Evolutionary conservation across 2,329 filamentous ascomycete species (phyloP).

Genomic region (Zasmidium citrigriseum): DNA sequence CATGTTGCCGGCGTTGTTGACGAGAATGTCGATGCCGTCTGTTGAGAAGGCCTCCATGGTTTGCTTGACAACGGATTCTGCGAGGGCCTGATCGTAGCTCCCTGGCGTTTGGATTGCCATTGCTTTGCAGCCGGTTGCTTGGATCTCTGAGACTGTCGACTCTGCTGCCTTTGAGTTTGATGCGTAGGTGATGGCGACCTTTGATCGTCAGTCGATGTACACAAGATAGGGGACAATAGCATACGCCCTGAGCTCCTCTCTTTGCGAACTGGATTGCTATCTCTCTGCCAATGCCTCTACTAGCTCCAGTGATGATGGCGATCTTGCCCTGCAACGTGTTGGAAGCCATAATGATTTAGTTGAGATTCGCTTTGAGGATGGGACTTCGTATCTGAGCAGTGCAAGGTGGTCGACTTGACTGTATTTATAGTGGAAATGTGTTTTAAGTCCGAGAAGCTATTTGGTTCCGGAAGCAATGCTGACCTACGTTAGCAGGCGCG

Average conservation of each 20-base stretch:
- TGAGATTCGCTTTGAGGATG: no score
- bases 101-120: conserved; percentile 35
- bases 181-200: conserved; percentile 42
- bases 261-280: conserved; percentile 52
- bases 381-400: no score
- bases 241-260: conserved; percentile 43
- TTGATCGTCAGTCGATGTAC: not conserved
- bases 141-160: conserved; percentile 34
- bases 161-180: conserved; percentile 11
- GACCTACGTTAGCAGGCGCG: not conserved
- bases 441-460: not conserved
- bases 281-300: conserved; percentile 52
- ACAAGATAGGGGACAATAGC: not conserved
- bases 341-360: not conserved
- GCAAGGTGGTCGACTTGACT: no score
- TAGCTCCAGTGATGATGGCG: conserved; percentile 48
- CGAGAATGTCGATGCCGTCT: conserved; percentile 42
- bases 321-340: conserved; percentile 5
- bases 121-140: conserved; percentile 26
- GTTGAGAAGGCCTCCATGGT: conserved; percentile 7
- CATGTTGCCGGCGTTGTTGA: conserved; percentile 42
- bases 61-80: conserved; percentile 9
- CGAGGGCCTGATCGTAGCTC: not conserved
- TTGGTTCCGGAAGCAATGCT: not conserved
- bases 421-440: not conserved